A percentile compares a stretch with the other conserved stretches of the same genome.
These are phyloP conservation scores for Peziza echinospora DNA, from an alignment of 495 filamentous ascomycete species.

Conservation along the genomic window DNA sequence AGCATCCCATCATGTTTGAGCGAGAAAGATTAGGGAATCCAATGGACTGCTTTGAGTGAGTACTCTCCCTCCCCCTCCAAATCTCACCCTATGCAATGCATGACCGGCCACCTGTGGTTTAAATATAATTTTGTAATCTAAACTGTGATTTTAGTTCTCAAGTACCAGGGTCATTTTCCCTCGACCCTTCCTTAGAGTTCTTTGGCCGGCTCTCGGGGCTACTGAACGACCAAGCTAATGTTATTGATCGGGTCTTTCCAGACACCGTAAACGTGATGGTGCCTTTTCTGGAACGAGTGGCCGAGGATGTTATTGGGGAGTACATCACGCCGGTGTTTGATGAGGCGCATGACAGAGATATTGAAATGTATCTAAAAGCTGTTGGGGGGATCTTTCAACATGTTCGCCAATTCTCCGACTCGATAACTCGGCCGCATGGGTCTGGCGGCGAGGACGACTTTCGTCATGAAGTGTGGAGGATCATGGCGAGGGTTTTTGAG, in stretches of 20 bases:
- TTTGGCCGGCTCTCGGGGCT: conserved; percentile 49
- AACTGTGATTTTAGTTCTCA: conserved; percentile 1
- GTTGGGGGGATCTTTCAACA: conserved; percentile 76
- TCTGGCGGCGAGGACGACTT: conserved; percentile 32
- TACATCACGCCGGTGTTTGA: conserved; percentile 76
- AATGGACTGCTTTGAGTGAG: conserved; percentile 58
- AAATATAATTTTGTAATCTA: conserved; percentile 2
- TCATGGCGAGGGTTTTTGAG: conserved; percentile 57
- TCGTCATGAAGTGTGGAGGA: conserved; percentile 31
- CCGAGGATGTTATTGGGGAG: conserved; percentile 64
- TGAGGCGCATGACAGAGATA: conserved; percentile 57
- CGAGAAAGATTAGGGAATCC: conserved; percentile 52
- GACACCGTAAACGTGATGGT: conserved; percentile 47
- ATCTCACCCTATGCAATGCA: too few relatives aligned
- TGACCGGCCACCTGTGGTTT: neutral
- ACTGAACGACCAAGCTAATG: conserved; percentile 61
- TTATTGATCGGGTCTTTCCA: conserved; percentile 76
- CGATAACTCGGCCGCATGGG: conserved; percentile 34
- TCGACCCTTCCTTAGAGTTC: conserved; percentile 61
- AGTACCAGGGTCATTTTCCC: conserved; percentile 35
- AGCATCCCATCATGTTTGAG: conserved; percentile 58
- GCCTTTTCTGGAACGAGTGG: conserved; percentile 59
- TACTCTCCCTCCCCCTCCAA: too few relatives aligned
- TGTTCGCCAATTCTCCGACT: conserved; percentile 48
- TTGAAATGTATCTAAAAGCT: conserved; percentile 63